A percentile compares a stretch with the other conserved stretches of the same genome.
phyloP scores from a whole-genome alignment of 768 basidiomycete genomes.

The Suillus brevipes region DNA sequence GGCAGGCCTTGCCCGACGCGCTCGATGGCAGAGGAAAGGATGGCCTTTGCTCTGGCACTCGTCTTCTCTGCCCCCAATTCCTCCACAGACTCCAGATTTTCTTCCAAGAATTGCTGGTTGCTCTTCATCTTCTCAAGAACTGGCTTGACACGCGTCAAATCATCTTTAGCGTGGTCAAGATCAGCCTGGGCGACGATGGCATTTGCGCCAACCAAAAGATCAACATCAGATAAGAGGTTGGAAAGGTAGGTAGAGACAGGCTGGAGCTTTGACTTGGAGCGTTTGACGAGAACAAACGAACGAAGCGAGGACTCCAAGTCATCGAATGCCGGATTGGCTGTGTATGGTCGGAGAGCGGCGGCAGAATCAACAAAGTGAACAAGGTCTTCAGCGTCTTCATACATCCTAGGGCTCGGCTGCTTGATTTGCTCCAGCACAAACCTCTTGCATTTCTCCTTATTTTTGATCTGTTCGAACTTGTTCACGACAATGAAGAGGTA shows the following conservation, averaged over 20 bases:
- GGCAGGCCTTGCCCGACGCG: slow-evolving; percentile 75
- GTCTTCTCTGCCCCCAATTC: slow-evolving; percentile 66
- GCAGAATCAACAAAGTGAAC: slow-evolving; percentile 98
- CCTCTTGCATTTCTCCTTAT: slow-evolving; percentile 90
- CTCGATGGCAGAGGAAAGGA: slow-evolving; percentile 70
- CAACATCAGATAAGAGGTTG: slow-evolving; percentile 88
- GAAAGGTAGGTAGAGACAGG: slow-evolving; percentile 90
- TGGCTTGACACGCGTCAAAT: slow-evolving; percentile 70
- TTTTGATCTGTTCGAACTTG: slow-evolving; percentile 93
- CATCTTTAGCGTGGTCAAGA: slow-evolving; percentile 65
- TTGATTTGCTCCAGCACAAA: slow-evolving; percentile 92
- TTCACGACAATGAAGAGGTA: slow-evolving; percentile 99
- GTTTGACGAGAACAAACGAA: slow-evolving; percentile 94
- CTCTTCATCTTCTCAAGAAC: slow-evolving; percentile 86
- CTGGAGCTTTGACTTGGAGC: slow-evolving; percentile 93
- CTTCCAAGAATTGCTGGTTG: slow-evolving; percentile 73
- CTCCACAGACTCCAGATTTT: slow-evolving; percentile 75
- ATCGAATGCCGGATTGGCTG: slow-evolving; percentile 71
- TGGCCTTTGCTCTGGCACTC: slow-evolving; percentile 50
- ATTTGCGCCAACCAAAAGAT: slow-evolving; percentile 84
- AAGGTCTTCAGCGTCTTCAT: slow-evolving; percentile 86
- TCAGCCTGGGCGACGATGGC: slow-evolving; percentile 83
- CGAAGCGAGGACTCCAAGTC: slow-evolving; percentile 88
- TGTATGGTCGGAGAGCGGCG: slow-evolving; percentile 61
- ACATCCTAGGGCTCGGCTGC: slow-evolving; percentile 88